These are phyloP conservation scores for Coemansia sp. DNA, from an alignment of 371 early-diverging fungal genomes.

Conservation along the genomic window DNA sequence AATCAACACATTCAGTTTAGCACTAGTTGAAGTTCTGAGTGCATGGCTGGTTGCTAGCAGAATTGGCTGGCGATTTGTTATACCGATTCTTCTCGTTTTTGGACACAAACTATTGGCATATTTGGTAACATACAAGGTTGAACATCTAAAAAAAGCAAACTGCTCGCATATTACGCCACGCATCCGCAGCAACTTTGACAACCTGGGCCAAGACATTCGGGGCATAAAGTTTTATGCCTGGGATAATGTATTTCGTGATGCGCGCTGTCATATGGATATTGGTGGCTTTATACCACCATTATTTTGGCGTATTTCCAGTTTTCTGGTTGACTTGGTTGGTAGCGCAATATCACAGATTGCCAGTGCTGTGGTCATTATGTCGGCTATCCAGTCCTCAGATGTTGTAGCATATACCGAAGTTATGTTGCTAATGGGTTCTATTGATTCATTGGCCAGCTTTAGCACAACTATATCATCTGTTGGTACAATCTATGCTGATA, in stretches of 20 bases:
- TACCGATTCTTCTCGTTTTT: constrained; percentile 12
- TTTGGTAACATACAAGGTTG: not conserved
- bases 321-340: constrained; percentile 7
- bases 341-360: constrained; percentile 27
- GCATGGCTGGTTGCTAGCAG: constrained; percentile 14
- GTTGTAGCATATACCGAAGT: constrained; percentile 4
- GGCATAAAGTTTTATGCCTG: constrained; percentile 33
- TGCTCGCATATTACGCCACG: not conserved
- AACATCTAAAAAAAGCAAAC: not conserved
- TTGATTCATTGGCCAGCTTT: constrained; percentile 11
- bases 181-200: not conserved
- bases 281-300: constrained; percentile 1
- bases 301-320: constrained; percentile 10
- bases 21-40: constrained; percentile 8
- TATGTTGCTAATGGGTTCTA: constrained; percentile 14
- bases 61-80: constrained; percentile 20
- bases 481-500: not conserved
- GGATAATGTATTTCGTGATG: constrained; percentile 22
- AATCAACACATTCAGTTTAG: not conserved
- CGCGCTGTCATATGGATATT: not conserved
- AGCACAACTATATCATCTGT: not conserved
- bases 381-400: constrained; percentile 12
- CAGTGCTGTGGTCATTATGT: constrained; percentile 23
- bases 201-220: constrained; percentile 9
- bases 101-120: constrained; percentile 8